Base-by-base conservation (phyloP, 441 rosid genomes). In the Metrosideros polymorpha region DNA sequence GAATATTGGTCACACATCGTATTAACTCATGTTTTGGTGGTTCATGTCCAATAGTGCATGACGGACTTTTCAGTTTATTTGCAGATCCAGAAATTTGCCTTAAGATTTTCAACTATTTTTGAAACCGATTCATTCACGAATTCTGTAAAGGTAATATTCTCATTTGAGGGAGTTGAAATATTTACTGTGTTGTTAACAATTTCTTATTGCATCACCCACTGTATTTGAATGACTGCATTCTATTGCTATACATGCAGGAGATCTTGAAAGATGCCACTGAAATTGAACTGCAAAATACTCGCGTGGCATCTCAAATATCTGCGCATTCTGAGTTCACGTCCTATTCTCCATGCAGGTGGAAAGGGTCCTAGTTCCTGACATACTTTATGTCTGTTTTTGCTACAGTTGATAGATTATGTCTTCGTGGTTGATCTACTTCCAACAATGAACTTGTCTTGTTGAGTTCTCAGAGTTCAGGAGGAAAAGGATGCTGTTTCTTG, bases 81-180 rank as follows among this genome's bases (percentile, higher is more conserved):
- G 86, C 98, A 97, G 97, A 89, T 94, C 87, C 98, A 97, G 91
- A 96, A 97, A 90, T 97, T 97, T 84, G 98, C 95, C 52, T 50
- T 95, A 84, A 93, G 94, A 85, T 97, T 97, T 90, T 85, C 91
- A 55, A 91, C 92, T 25, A 83, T 52, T 91, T 82, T 86, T 88
- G 97, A 93, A 85, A 92, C 94, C 4, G 93, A 90, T 89, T 82
- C 87, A 87, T 96, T 97, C 87, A 90, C 91, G 25, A 88, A 86
- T 87, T 86, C 89, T 89, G 87, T 97, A 89, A 91, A 92, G 94
- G 99, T 96, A 59, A 52, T 86, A 86, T 84, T 57, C 85, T 85
- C 66, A 85, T 83, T 83, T 71, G 39, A 82, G 56, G n/a, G 57
- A 84, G 87, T 83, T 50, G 66, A 85, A 29, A 52, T 35, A 57